These are phyloP conservation scores for Vitis labrusca DNA, from an alignment of 164 flowering plant species.

Conservation along the genomic window DNA sequence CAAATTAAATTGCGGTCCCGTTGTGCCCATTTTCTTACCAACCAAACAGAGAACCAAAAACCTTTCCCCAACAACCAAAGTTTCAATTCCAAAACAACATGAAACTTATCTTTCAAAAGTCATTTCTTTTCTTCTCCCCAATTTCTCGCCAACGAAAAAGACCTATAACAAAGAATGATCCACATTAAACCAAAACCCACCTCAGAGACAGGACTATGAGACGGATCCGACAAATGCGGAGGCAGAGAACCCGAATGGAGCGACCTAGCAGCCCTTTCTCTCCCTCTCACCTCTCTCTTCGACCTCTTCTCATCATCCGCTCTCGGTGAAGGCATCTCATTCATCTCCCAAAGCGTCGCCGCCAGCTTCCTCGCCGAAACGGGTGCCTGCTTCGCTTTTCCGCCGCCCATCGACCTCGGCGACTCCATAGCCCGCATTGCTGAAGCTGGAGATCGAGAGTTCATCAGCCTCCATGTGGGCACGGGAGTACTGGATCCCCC, in stretches of 20 bases:
- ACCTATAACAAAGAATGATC: background rate
- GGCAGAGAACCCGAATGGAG: slow-evolving; percentile 60
- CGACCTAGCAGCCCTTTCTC: slow-evolving; percentile 40
- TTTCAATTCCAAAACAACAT: too few species aligned
- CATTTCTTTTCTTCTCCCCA: background rate
- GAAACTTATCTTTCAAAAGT: too few species aligned
- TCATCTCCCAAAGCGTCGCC: slow-evolving; percentile 96
- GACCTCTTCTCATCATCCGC: slow-evolving; percentile 34
- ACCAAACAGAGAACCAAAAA: background rate
- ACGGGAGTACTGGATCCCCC: slow-evolving; percentile 79
- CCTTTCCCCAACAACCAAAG: too few species aligned
- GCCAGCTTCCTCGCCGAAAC: slow-evolving; percentile 95
- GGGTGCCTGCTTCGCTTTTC: slow-evolving; percentile 30
- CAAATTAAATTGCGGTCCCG: too few species aligned
- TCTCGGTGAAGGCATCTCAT: slow-evolving; percentile 66
- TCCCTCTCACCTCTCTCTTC: slow-evolving; percentile 36
- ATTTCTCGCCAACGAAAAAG: background rate
- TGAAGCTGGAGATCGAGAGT: slow-evolving; percentile 46
- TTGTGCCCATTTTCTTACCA: too few species aligned
- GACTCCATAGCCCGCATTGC: slow-evolving; percentile 29
- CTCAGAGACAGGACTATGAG: slow-evolving; percentile 89
- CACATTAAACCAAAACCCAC: slow-evolving; percentile 28
- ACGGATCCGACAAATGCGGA: slow-evolving; percentile 92
- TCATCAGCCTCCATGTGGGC: slow-evolving; percentile 65
- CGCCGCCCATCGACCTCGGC: slow-evolving; percentile 31